These are phyloP conservation scores for Chalciporus pseudorubinellus DNA, from an alignment of 768 basidiomycete genomes.

Conservation along the genomic window DNA sequence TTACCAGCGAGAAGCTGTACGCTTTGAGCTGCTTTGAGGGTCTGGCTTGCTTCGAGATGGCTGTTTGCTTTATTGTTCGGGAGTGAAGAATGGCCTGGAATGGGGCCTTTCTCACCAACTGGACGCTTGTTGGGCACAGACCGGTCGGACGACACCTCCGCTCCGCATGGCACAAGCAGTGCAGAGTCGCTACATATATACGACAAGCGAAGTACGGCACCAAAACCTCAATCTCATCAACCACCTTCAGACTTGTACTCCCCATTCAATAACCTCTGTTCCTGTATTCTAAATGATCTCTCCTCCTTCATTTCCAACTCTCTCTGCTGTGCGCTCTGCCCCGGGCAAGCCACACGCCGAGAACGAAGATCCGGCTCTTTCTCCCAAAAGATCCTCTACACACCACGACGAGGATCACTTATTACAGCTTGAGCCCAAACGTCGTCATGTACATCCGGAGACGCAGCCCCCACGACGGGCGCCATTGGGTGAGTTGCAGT, in stretches of 20 bases:
- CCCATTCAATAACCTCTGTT: not conserved
- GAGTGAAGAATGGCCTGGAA: not conserved
- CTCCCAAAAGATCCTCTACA: conserved; percentile 21
- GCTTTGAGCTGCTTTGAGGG: conserved; percentile 11
- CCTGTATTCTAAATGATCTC: conserved; percentile 24
- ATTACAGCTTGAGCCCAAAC: conserved; percentile 18
- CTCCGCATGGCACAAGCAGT: conserved; percentile 25
- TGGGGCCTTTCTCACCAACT: not conserved
- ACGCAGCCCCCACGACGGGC: conserved; percentile 10
- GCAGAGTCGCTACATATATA: conserved; percentile 29
- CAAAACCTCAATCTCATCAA: conserved; percentile 13
- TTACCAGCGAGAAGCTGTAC: conserved; percentile 5
- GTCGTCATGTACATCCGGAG: conserved; percentile 16
- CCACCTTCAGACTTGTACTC: conserved; percentile 3
- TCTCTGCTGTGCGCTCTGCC: conserved; percentile 1
- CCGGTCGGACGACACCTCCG: conserved; percentile 2
- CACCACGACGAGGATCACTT: conserved; percentile 16
- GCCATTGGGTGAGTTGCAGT: conserved; percentile 26
- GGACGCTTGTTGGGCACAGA: not conserved
- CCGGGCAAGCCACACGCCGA: conserved; percentile 1
- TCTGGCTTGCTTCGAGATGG: not conserved
- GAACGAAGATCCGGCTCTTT: conserved; percentile 13
- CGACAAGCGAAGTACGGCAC: conserved; percentile 6
- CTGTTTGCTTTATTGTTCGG: not conserved
- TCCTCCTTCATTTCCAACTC: conserved; percentile 5